Evolutionary conservation across 352 stramenopile species (phyloP).

Genomic region (Phytophthora tentaculata): DNA sequence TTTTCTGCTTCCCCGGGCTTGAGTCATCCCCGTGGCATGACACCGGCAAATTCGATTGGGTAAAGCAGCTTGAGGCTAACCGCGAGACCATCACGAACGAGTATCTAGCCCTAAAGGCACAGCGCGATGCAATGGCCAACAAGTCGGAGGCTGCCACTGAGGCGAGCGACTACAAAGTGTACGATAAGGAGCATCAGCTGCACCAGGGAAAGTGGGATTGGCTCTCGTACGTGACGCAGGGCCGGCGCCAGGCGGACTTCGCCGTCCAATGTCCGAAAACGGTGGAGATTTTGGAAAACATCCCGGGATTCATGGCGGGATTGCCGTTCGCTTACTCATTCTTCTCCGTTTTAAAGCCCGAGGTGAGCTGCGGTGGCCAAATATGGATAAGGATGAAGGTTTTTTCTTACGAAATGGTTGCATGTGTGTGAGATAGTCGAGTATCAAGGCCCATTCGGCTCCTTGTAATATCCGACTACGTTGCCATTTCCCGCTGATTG

Average conservation of each 20-base stretch:
- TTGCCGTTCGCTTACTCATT: conserved; percentile 96
- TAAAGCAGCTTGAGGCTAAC: conserved; percentile 61
- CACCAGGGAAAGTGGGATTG: conserved; percentile 94
- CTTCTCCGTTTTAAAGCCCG: conserved; percentile 94
- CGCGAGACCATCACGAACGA: conserved; percentile 65
- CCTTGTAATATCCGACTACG: conserved; percentile 96
- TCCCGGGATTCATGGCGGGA: conserved; percentile 85
- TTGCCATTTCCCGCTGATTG: conserved; percentile 94
- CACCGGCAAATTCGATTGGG: conserved; percentile 61
- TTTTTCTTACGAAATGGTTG: neutral
- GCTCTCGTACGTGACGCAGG: conserved; percentile 86
- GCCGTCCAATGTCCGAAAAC: conserved; percentile 69
- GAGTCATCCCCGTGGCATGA: conserved; percentile 71
- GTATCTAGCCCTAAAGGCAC: conserved; percentile 56
- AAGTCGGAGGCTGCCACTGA: conserved; percentile 12
- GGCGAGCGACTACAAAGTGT: conserved; percentile 65
- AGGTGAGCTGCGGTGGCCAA: conserved; percentile 59
- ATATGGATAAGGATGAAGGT: too few species aligned
- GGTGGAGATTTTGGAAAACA: conserved; percentile 72
- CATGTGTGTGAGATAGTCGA: conserved; percentile 43
- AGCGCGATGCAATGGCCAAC: conserved; percentile 29
- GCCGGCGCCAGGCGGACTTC: conserved; percentile 69
- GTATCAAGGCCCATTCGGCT: conserved; percentile 93
- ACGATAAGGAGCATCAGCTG: conserved; percentile 78
- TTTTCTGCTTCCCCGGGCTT: conserved; percentile 83